Base-by-base conservation (phyloP, 805 yeast species). In the Wickerhamomyces pijperi region DNA sequence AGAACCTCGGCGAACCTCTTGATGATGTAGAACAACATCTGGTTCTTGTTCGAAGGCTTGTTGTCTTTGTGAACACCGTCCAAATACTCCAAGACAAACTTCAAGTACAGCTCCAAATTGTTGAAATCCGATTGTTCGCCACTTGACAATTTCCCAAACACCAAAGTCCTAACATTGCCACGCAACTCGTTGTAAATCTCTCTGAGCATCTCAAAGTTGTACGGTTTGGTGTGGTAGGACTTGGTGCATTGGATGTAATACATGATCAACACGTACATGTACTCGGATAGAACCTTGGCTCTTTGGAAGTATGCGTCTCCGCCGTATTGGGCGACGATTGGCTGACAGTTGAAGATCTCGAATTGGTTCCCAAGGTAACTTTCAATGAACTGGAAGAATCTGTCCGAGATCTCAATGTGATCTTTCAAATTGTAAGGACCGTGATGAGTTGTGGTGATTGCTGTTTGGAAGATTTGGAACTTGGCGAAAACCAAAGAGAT, bases 211-310 rank as follows among this genome's bases (percentile, higher is more conserved):
- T 29, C 39, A 1, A 55, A 39, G 21, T 48, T 46, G 43, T 61
- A 61, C 3, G 62, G 50, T 8, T 59, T 56, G 6, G 56, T 50
- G 37, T 59, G 57, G 36, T 58, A 54, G 12, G 58, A 40, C 39
- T 55, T 56, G 37, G 58, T 53, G 42, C 58, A 55, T 41, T 61
- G 64, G 17, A 51, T 49, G 39, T 44, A 53, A 34, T 52, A 49
- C 23, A 42, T 40, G 32, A 53, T 47, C 34, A 52, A 52, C 6
- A 48, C 39, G 28, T 43, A 45, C 36, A 53, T 43, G 25, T 45
- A 46, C 18, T 42, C 41, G 36, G 51, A 47, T 23, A 50, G 45
- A 3, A 47, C 13, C 13, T 39, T 38, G 3, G 55, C 52, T 29
- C 51, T 40, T 39, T 51, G 36, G 33, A 45, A 50, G 13, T 42